Base-by-base conservation (phyloP, 768 basidiomycete species). In the Rhodotorula kratochvilovae region DNA sequence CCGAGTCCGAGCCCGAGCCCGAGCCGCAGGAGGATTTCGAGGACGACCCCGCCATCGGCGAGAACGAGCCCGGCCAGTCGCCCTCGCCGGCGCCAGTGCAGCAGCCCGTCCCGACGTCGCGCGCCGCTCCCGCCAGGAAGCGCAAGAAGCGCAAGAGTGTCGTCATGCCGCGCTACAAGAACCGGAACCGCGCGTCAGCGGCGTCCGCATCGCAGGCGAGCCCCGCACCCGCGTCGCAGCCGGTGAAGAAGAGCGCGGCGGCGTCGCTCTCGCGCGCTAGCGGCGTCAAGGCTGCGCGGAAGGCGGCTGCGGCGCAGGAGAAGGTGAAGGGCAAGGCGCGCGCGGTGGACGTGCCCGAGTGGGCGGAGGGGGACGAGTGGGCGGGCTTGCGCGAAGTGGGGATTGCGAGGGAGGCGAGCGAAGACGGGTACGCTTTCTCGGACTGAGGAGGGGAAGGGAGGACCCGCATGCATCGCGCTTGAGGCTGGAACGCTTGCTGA, bases 371-470 rank as follows among this genome's bases (percentile, higher is more conserved):
- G 6, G 62, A 54, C 29, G 51, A 53, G 5, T 63, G 62, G 51
- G 35, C 31, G 50, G 51, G 23, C 10, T 19, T 51, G 50, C 23
- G 61, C 33, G 39, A 39, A 13, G 39, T 39, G 39, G 39, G 39
- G 39, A 39, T 39, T 13, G 29, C 61, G 61, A 63, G 17, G 61
- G 61, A 39, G 50, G 61, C 50, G 51, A 31, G 27, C 21, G 62
- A 63, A 29, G 62, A 42, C 13, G 36, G 16, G 10, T 25, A 17
- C 17, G 17, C 31, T 33, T 63, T 54, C 13, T 54, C 50, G 21
- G 61, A 63, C 35, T 63, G 61, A 63, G 48, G 46, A 35, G 31
- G 5, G 31, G 21, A 5, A 27, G 4, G 45, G 19, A 0, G 11
- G 33, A 19, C 31, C 35, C 31, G 33, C 31, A 36, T 27, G 50